A percentile compares a stretch with the other conserved stretches of the same genome.
Conservation (phyloP, 495 filamentous ascomycete genomes). For the Daldinia childiae region DNA sequence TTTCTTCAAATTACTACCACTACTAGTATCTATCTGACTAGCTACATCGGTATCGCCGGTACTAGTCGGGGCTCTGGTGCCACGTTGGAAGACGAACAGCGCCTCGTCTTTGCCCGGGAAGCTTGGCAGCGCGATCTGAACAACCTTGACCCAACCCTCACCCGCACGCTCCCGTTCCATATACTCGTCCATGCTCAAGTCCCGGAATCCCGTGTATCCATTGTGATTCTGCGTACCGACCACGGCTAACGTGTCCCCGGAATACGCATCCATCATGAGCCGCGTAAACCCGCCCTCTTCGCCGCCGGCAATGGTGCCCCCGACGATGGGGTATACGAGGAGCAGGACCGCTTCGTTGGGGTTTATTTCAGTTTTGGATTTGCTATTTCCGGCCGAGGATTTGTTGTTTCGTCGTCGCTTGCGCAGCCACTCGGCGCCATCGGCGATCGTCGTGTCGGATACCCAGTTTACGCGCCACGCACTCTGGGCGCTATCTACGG, state of each 20-base stretch:
- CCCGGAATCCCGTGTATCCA: slow-evolving; percentile 69
- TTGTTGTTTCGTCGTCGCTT: slow-evolving; percentile 4
- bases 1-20: slow-evolving; percentile 14
- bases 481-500: slow-evolving; percentile 64
- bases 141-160: slow-evolving; percentile 51
- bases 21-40: not conserved
- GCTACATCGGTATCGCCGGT: not conserved
- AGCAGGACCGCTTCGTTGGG: slow-evolving; percentile 60
- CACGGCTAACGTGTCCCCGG: slow-evolving; percentile 66
- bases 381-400: not conserved
- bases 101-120: slow-evolving; percentile 67
- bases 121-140: slow-evolving; percentile 60
- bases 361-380: slow-evolving; percentile 31
- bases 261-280: slow-evolving; percentile 60
- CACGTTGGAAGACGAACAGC: slow-evolving; percentile 59
- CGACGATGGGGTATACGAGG: slow-evolving; percentile 69
- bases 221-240: slow-evolving; percentile 72
- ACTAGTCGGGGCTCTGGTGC: slow-evolving; percentile 35
- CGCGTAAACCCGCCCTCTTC: slow-evolving; percentile 60
- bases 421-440: slow-evolving; percentile 58
- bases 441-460: slow-evolving; percentile 59
- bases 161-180: slow-evolving; percentile 56
- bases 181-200: slow-evolving; percentile 64
- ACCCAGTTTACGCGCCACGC: slow-evolving; percentile 68
- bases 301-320: slow-evolving; percentile 49